These are phyloP conservation scores for Globisporangium heterothallicum DNA, from an alignment of 352 stramenopile genomes.

Conservation along the genomic window DNA sequence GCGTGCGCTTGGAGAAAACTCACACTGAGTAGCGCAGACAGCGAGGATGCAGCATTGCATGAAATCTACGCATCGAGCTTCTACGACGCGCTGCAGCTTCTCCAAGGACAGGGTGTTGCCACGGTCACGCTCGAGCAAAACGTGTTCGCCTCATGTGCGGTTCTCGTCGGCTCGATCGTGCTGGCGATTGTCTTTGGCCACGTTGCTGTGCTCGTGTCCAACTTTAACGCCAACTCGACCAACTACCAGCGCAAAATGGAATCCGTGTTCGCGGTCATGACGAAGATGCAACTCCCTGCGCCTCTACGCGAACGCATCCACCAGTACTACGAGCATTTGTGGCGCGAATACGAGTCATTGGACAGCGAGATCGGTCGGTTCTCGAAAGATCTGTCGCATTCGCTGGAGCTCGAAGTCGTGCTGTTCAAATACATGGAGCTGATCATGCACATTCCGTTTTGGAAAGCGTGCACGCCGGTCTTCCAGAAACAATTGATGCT, in stretches of 20 bases:
- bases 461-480: slow-evolving; percentile 36
- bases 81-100: slow-evolving; percentile 35
- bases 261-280: slow-evolving; percentile 42
- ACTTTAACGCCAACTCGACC: slow-evolving; percentile 44
- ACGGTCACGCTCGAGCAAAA: slow-evolving; percentile 22
- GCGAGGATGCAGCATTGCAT: neutral
- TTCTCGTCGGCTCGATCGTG: slow-evolving; percentile 40
- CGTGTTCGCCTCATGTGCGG: slow-evolving; percentile 29
- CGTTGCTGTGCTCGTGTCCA: slow-evolving; percentile 48
- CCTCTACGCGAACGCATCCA: slow-evolving; percentile 51
- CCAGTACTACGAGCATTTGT: slow-evolving; percentile 61
- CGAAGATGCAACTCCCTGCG: slow-evolving; percentile 34
- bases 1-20: slow-evolving; percentile 43
- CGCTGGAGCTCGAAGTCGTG: slow-evolving; percentile 52
- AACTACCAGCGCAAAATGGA: slow-evolving; percentile 65
- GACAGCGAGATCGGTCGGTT: slow-evolving; percentile 44
- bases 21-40: neutral
- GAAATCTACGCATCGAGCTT: slow-evolving; percentile 31
- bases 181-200: slow-evolving; percentile 56
- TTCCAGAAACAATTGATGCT: slow-evolving; percentile 55
- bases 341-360: slow-evolving; percentile 54
- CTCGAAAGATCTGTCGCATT: slow-evolving; percentile 48
- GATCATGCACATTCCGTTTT: slow-evolving; percentile 33
- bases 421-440: slow-evolving; percentile 65
- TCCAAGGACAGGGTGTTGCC: slow-evolving; percentile 49